Evolutionary conservation across 441 rosid genomes (phyloP), one percentile per base, ranked within the genome.

Genomic region (Capsella rubella): DNA sequence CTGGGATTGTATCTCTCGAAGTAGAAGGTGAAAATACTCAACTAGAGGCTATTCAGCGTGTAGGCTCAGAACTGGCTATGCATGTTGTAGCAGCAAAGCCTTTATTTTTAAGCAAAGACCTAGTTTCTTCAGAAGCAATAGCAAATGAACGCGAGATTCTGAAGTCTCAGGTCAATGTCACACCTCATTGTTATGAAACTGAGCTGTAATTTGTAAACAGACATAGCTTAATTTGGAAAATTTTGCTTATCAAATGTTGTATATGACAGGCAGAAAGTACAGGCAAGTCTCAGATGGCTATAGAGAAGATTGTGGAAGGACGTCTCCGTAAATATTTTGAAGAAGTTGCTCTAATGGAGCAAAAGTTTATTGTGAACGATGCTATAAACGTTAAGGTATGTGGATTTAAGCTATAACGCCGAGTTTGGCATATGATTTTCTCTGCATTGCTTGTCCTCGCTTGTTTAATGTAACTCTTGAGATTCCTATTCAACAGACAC

Each of bases 221-320:
- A 34, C 37, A 34, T 8, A 34, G 6, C 37, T 8, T 8, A 2
- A 50, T 8, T 29, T 29, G 31, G 35, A n/a, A 9, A 63, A 10
- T 3, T 47, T 40, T 15, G 13, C 61, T 73, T 8, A 59, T 61
- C 39, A 46, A 67, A 59, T 65, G 34, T 40, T 37, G 77, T 77
- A 31, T 65, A 52, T 82, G 73, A 77, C 97, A 95, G 98, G 99
- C 98, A 47, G 92, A 90, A 73, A 91, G 89, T 67, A 83, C 89
- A 39, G 99, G 89, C 14, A 95, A 88, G 84, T 72, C 93, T 35
- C 86, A 80, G 73, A 86, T 89, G 87, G 93, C 89, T 14, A 61
- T 95, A 74, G 96, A 95, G 74, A 95, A 91, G 83, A 93, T 93
- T 92, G 91, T 95, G 53, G 98, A 91, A 86, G 97, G 98, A 9